Evolutionary conservation across 768 basidiomycete species (phyloP).

Genomic region (Rhizopogon sp.): DNA sequence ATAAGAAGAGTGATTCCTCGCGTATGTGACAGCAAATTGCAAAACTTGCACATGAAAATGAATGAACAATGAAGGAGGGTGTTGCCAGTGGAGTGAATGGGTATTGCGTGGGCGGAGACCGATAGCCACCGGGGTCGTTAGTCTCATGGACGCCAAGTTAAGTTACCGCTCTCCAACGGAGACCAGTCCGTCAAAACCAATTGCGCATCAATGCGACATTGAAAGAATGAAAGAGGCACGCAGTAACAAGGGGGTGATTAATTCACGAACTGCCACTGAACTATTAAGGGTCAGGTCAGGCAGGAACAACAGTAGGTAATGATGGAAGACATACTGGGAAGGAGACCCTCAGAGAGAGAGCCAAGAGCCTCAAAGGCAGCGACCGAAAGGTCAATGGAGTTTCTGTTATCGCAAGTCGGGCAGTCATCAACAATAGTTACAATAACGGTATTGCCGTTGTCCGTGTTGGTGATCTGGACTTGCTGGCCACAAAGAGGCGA

Average conservation of each 20-base stretch:
- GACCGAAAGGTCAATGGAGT: slow-evolving; percentile 73
- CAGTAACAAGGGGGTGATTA: slow-evolving; percentile 18
- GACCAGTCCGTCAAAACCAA: slow-evolving; percentile 12
- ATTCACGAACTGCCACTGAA: neutral
- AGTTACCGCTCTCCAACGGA: slow-evolving; percentile 10
- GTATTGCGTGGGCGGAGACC: slow-evolving; percentile 17
- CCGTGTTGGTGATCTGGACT: slow-evolving; percentile 61
- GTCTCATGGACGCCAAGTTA: slow-evolving; percentile 24
- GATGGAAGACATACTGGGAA: slow-evolving; percentile 44
- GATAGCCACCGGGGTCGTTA: slow-evolving; percentile 41
- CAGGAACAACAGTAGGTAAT: neutral
- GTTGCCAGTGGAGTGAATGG: slow-evolving; percentile 13
- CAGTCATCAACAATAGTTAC: slow-evolving; percentile 77
- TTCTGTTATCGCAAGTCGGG: slow-evolving; percentile 62
- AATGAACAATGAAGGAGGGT: slow-evolving; percentile 8
- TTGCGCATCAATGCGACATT: slow-evolving; percentile 5
- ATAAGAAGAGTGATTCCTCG: slow-evolving; percentile 10
- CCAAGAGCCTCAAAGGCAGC: slow-evolving; percentile 63
- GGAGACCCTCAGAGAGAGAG: slow-evolving; percentile 41
- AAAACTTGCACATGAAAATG: neutral
- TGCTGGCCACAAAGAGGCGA: slow-evolving; percentile 63
- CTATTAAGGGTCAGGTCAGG: slow-evolving; percentile 1
- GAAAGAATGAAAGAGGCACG: slow-evolving; percentile 9
- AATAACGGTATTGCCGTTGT: slow-evolving; percentile 42
- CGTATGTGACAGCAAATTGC: neutral